Conservation (phyloP, 805 yeast genomes). For the Candida stauntonica region DNA sequence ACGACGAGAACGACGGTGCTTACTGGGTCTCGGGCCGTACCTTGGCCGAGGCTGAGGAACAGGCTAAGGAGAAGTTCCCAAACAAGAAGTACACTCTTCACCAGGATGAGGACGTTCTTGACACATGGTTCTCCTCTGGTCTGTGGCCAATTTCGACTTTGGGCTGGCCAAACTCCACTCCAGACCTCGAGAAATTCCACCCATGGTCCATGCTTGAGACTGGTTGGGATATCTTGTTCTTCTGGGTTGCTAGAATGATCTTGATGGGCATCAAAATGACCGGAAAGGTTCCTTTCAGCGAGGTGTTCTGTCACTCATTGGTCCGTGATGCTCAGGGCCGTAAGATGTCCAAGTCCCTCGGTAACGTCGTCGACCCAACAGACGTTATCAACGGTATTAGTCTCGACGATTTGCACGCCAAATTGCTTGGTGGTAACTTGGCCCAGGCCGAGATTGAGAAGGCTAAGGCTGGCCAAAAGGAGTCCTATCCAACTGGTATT, state of each 20-base stretch:
- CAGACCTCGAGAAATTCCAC: slow-evolving; percentile 71
- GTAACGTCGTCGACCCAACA: slow-evolving; percentile 93
- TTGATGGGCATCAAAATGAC: slow-evolving; percentile 86
- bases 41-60: slow-evolving; percentile 75
- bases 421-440: slow-evolving; percentile 75
- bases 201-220: slow-evolving; percentile 96
- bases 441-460: slow-evolving; percentile 84
- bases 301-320: slow-evolving; percentile 96
- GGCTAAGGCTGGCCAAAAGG: slow-evolving; percentile 83
- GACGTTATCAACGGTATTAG: slow-evolving; percentile 91
- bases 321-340: slow-evolving; percentile 99
- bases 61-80: slow-evolving; percentile 74
- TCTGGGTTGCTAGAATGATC: slow-evolving; percentile 98
- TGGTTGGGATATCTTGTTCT: slow-evolving; percentile 98
- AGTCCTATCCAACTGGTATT: slow-evolving; percentile 92
- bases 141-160: slow-evolving; percentile 96
- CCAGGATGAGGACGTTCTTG: slow-evolving; percentile 95
- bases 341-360: slow-evolving; percentile 96
- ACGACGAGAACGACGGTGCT: slow-evolving; percentile 55
- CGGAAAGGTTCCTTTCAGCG: slow-evolving; percentile 88
- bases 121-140: slow-evolving; percentile 98
- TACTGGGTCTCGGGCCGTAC: slow-evolving; percentile 92
- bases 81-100: slow-evolving; percentile 65
- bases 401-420: slow-evolving; percentile 72
- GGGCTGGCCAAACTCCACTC: slow-evolving; percentile 87